Conservation (phyloP, 2,329 filamentous ascomycete species). For the Colletotrichum brevisporum region DNA sequence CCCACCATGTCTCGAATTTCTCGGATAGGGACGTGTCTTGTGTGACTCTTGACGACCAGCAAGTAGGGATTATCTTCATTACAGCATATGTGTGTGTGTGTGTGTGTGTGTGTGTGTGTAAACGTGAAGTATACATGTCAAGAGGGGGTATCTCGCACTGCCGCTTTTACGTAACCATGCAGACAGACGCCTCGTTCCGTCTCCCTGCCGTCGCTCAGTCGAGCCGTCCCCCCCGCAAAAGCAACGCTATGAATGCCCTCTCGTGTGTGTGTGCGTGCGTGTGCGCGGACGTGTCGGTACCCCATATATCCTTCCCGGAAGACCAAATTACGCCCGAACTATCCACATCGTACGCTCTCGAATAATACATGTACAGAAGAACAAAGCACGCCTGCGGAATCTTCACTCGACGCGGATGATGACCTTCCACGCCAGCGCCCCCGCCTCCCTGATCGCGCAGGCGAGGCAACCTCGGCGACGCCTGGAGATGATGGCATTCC, state of each 20-base stretch:
- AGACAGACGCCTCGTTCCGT: constrained; percentile 17
- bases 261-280: constrained; percentile 13
- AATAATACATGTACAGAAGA: constrained; percentile 12
- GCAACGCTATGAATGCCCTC: constrained; percentile 34
- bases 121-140: too few species aligned
- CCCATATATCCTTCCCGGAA: not conserved
- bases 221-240: constrained; percentile 17
- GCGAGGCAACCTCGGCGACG: constrained; percentile 77
- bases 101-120: too few species aligned
- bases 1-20: not conserved
- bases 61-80: constrained; percentile 18
- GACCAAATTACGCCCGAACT: constrained; percentile 13
- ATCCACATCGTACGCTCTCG: not conserved
- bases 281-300: constrained; percentile 10
- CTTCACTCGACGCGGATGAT: constrained; percentile 71
- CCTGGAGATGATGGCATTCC: constrained; percentile 80
- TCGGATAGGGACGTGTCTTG: too few species aligned
- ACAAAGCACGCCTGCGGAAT: not conserved
- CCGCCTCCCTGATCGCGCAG: constrained; percentile 82
- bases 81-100: constrained; percentile 11
- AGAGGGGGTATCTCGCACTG: constrained; percentile 35
- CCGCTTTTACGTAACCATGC: constrained; percentile 29
- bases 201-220: not conserved
- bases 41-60: not conserved
- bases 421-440: constrained; percentile 77